Evolutionary conservation across 1,284 basidiomycete species (phyloP), one percentile per base, ranked within the genome.

Genomic region (Cystobasidiaceae sp.): DNA sequence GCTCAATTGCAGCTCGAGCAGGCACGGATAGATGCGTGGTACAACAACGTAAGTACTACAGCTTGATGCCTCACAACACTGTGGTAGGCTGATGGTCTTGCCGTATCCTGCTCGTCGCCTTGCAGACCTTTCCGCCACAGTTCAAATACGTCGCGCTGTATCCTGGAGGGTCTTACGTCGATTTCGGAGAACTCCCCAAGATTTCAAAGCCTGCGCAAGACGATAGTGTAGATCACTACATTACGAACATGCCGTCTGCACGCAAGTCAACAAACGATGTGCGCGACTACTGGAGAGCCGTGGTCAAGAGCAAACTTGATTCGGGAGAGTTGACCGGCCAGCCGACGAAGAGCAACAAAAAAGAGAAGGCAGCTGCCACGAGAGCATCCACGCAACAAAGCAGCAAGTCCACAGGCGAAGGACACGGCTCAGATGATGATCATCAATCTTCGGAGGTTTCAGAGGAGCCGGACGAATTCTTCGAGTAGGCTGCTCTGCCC

Each of bases 101-200:
- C 37, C 21, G 15, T 33, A 4, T 2, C 15, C 44, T 33, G 23
- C 2, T 23, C 30, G 1, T n/a, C 7, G 25, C 27, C 15, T 4
- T 39, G 21, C 21, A 64, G 61, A 56, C 51, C n/a, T 54, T 64
- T 21, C 61, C 61, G 43, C 33, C 30, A 25, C 15, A 45, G 15
- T 51, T 54, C 41, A 64, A 64, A 56, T 64, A 64, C 52, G 52
- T 64, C 15, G 39, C 61, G 4, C 39, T 64, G 25, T 64, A 51
- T 27, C 61, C 61, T 15, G 32, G 39, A 28, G 51, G 51, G 17
- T 30, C 23, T 30, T 64, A 56, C 33, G 23, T 56, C 37, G 60
- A 62, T 15, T 43, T 43, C 28, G 34, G 34, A 15, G 50, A 46
- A 13, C 41, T 46, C 5, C 54, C 54, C 23, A 41, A n/a, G 7